phyloP scores from a whole-genome alignment of 805 yeast genomes.

The Sugiyamaella lignohabitans region DNA sequence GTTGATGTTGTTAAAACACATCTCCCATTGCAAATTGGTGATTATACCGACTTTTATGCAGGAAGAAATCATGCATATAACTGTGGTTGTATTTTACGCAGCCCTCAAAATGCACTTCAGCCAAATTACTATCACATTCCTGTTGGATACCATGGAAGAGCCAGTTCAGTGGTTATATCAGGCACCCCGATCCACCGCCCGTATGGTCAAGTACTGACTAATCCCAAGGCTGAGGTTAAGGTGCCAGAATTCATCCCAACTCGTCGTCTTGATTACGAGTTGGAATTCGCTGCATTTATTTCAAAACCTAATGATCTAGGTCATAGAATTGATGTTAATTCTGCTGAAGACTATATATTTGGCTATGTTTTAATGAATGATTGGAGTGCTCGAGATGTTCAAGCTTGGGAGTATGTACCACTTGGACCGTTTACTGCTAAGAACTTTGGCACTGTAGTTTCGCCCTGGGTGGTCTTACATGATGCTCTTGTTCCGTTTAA shows the following conservation, averaged over 20 bases:
- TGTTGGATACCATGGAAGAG: slow-evolving; percentile 26
- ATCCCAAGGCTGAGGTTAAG: slow-evolving; percentile 12
- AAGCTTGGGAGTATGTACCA: slow-evolving; percentile 27
- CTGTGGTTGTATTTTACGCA: slow-evolving; percentile 23
- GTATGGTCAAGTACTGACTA: slow-evolving; percentile 19
- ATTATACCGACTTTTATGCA: slow-evolving; percentile 25
- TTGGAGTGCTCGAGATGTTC: slow-evolving; percentile 25
- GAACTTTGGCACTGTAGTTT: slow-evolving; percentile 24
- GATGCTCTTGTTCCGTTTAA: slow-evolving; percentile 22
- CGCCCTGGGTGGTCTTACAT: slow-evolving; percentile 24
- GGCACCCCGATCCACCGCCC: slow-evolving; percentile 23
- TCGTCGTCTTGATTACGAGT: slow-evolving; percentile 21
- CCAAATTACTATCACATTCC: slow-evolving; percentile 25
- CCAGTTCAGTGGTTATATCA: slow-evolving; percentile 23
- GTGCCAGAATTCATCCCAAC: slow-evolving; percentile 9
- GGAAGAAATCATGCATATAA: slow-evolving; percentile 24
- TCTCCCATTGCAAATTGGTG: slow-evolving; percentile 23
- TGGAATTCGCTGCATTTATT: slow-evolving; percentile 24
- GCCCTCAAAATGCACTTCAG: slow-evolving; percentile 22
- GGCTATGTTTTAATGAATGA: slow-evolving; percentile 26
- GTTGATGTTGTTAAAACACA: slow-evolving; percentile 9
- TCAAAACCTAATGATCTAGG: slow-evolving; percentile 20
- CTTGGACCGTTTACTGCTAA: slow-evolving; percentile 25
- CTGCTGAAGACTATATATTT: slow-evolving; percentile 22
- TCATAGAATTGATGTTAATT: slow-evolving; percentile 14